Evolutionary conservation across 2,329 filamentous ascomycete genomes (phyloP).

Genomic region (Corniculantispora saksenae): DNA sequence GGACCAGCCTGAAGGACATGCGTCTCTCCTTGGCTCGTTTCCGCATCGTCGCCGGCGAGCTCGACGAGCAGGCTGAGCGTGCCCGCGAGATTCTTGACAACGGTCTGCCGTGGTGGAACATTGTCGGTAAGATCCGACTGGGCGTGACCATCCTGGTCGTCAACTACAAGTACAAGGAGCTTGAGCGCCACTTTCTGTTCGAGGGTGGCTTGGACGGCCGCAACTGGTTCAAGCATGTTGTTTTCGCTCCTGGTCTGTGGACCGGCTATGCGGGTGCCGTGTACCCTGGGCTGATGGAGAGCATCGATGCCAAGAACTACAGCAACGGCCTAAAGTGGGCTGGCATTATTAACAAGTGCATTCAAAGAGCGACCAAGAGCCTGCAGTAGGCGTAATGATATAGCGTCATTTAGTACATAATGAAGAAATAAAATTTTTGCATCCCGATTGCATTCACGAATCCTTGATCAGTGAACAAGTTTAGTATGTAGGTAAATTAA

Average conservation of each 20-base stretch:
- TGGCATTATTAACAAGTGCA: conserved; percentile 55
- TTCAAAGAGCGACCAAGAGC: conserved; percentile 48
- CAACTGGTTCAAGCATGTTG: conserved; percentile 91
- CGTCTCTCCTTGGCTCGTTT: conserved; percentile 40
- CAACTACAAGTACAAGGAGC: conserved; percentile 79
- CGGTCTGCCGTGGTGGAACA: conserved; percentile 77
- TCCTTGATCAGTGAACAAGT: background rate
- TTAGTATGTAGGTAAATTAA: background rate
- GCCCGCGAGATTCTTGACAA: conserved; percentile 45
- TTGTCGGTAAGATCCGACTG: conserved; percentile 66
- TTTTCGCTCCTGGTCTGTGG: conserved; percentile 90
- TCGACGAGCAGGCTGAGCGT: conserved; percentile 48
- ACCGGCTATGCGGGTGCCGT: conserved; percentile 82
- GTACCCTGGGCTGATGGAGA: conserved; percentile 63
- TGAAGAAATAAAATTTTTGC: background rate
- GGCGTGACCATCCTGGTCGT: conserved; percentile 63
- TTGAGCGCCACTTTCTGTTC: conserved; percentile 82
- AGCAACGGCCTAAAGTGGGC: conserved; percentile 60
- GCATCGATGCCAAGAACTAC: conserved; percentile 61
- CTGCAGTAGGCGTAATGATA: conserved; percentile 27
- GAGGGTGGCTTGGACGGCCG: conserved; percentile 74
- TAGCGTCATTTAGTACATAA: background rate
- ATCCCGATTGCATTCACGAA: background rate
- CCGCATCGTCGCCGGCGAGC: conserved; percentile 41
- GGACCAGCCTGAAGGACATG: conserved; percentile 39